Percentiles rank a stretch among this genome's conserved stretches.
Conservation (phyloP, 805 yeast species). For the Hanseniaspora lindneri region DNA sequence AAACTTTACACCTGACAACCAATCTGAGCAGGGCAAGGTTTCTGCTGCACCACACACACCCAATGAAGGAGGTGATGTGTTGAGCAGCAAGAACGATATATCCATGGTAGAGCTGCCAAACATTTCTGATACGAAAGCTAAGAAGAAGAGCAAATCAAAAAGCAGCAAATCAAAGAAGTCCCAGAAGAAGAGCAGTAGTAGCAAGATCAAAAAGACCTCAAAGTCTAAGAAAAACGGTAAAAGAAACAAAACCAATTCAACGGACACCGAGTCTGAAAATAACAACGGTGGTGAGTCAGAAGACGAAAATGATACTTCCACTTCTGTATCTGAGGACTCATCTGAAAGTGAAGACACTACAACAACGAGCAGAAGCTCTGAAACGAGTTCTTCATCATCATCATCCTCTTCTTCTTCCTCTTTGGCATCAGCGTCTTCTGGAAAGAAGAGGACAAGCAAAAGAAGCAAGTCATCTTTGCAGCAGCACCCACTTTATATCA, state of each 20-base stretch:
- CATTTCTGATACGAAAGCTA: slow-evolving; percentile 4
- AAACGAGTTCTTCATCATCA: background rate
- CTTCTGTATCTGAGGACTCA: background rate
- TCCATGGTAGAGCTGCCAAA: slow-evolving; percentile 11
- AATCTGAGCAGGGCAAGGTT: no score
- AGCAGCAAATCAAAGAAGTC: background rate
- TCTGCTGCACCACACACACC: no score
- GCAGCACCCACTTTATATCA: slow-evolving; percentile 14
- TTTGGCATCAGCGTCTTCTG: background rate
- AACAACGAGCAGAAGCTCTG: background rate
- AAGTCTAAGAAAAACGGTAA: slow-evolving; percentile 5
- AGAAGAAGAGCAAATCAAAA: background rate
- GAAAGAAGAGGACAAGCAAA: slow-evolving; percentile 8
- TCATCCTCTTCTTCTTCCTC: background rate
- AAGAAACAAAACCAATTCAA: background rate
- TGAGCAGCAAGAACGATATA: background rate
- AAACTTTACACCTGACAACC: no score
- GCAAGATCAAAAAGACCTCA: slow-evolving; percentile 1
- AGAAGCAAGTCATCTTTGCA: slow-evolving; percentile 3
- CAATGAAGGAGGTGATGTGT: background rate
- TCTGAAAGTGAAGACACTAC: background rate
- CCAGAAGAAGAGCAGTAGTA: background rate
- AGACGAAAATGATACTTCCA: no score
- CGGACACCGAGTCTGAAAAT: background rate
- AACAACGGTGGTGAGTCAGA: background rate